phyloP scores from a whole-genome alignment of 768 basidiomycete species.

The Rhizopogon vulgaris region DNA sequence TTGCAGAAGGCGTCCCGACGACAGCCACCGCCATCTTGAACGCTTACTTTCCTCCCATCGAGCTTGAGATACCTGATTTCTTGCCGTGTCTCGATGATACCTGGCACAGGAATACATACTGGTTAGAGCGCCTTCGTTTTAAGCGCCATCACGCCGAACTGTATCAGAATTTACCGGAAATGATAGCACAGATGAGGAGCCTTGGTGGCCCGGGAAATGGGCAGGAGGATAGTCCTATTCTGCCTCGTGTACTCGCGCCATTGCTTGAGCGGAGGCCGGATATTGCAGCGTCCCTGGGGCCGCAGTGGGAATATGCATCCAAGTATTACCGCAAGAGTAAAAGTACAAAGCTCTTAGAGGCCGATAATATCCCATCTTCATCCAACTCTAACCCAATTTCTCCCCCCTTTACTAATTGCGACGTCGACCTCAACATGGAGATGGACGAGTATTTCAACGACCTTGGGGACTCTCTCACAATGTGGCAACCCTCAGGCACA shows the following conservation, averaged over 20 bases:
- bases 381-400: background rate
- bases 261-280: background rate
- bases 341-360: background rate
- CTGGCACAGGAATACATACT: background rate
- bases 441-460: constrained; percentile 24
- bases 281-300: background rate
- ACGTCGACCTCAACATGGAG: constrained; percentile 13
- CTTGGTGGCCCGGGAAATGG: background rate
- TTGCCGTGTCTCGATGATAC: background rate
- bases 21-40: constrained; percentile 4
- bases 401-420: background rate
- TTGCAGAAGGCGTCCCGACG: background rate
- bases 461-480: constrained; percentile 16
- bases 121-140: background rate
- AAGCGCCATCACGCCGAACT: background rate
- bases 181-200: background rate
- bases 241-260: background rate
- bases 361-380: background rate
- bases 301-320: background rate
- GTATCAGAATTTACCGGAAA: background rate
- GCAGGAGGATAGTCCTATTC: background rate
- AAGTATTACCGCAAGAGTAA: background rate
- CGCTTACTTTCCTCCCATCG: constrained; percentile 3
- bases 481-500: background rate
- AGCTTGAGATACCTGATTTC: background rate